These are phyloP conservation scores for Wickerhamomyces rabaulensis DNA, from an alignment of 805 yeast species.

Conservation along the genomic window DNA sequence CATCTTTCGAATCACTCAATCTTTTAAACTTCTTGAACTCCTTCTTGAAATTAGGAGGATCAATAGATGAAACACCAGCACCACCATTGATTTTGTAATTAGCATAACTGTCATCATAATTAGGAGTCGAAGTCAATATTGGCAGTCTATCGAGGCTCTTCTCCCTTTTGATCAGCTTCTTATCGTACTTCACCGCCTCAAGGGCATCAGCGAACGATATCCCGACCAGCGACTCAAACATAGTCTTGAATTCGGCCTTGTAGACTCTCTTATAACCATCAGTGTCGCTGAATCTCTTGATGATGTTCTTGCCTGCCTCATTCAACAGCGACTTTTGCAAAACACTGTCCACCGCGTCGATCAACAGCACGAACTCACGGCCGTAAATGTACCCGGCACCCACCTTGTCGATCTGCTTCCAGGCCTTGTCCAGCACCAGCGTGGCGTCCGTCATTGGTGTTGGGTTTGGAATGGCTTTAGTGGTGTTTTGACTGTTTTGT, in stretches of 20 bases:
- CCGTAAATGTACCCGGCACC: conserved; percentile 15
- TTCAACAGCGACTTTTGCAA: conserved; percentile 21
- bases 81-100: background rate
- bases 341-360: conserved; percentile 19
- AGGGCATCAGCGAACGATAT: conserved; percentile 26
- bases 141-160: background rate
- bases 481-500: background rate
- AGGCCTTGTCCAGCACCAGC: conserved; percentile 15
- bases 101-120: conserved; percentile 1
- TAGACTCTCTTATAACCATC: conserved; percentile 26
- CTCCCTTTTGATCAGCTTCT: conserved; percentile 3
- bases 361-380: conserved; percentile 16
- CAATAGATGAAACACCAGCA: background rate
- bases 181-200: conserved; percentile 12
- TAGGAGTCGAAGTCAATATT: conserved; percentile 7
- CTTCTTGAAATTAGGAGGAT: conserved; percentile 17
- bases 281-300: conserved; percentile 26
- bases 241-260: conserved; percentile 27
- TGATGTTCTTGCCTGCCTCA: conserved; percentile 21
- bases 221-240: conserved; percentile 29
- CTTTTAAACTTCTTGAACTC: conserved; percentile 17
- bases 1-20: conserved; percentile 19
- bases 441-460: background rate
- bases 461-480: too few relatives aligned
- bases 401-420: conserved; percentile 18